Evolutionary conservation across 305 asterid genomes (phyloP).

Genomic region (Striga hermonthica): DNA sequence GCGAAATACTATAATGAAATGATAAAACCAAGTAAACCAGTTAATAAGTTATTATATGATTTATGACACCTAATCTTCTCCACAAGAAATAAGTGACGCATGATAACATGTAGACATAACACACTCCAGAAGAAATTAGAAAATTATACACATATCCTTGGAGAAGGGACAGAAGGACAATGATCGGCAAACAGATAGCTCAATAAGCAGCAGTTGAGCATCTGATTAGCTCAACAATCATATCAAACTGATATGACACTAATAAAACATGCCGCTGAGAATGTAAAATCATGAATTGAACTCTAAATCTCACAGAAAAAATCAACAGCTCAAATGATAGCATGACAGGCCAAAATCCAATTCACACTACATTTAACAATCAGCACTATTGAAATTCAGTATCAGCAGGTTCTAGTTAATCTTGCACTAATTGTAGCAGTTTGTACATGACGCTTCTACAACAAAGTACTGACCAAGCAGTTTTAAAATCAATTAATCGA

Average conservation of each 20-base stretch:
- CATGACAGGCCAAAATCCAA: constrained; percentile 26
- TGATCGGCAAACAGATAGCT: constrained; percentile 26
- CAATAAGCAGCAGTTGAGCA: constrained; percentile 11
- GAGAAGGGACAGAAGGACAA: constrained; percentile 8
- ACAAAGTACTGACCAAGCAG: background rate
- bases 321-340: constrained; percentile 20
- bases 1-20: constrained; percentile 6
- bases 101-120: constrained; percentile 12
- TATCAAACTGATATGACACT: constrained; percentile 4
- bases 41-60: background rate
- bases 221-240: constrained; percentile 22
- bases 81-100: background rate
- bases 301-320: constrained; percentile 6
- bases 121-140: constrained; percentile 24
- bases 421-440: constrained; percentile 22
- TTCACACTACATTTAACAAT: constrained; percentile 22
- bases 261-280: constrained; percentile 5
- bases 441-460: constrained; percentile 5
- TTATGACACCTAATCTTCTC: no score
- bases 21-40: constrained; percentile 23
- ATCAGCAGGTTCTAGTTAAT: constrained; percentile 26
- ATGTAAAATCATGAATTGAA: constrained; percentile 15
- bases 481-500: constrained; percentile 24
- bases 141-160: constrained; percentile 1
- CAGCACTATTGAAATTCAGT: constrained; percentile 13